Base-by-base conservation (phyloP, 306 rosid genomes). In the Prunus persica region DNA sequence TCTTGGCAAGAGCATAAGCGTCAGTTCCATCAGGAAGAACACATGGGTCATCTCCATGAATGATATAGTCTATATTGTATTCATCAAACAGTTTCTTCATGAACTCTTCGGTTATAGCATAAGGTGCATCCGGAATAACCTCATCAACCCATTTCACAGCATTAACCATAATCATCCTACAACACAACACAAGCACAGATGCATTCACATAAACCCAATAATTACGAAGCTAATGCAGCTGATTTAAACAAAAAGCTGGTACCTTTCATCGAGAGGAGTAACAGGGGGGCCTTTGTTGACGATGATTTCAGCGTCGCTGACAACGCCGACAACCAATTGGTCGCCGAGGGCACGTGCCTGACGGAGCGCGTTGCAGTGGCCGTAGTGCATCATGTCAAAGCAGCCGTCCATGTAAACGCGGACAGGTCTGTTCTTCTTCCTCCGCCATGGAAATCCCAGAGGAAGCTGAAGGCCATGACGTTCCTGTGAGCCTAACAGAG, bases 311-410 rank as follows among this genome's bases (percentile, higher is more conserved):
- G 84, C 71, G 81, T 84, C 91, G 76, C 91, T 87, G 57, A 87
- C 91, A 58, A 87, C 91, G 9, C 91, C 91, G 22, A 87, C 91
- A 28, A 87, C 87, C 76, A 87, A 73, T 66, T 87, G 84, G 64
- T 87, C 91, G 32, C 91, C 91, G 6, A 87, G 87, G 41, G 91
- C 88, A 61, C 91, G 86, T 28, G 91, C 91, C 88, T 87, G 91
- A 22, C 91, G 91, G 71, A 87, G 88, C 61, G 91, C 91, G 63
- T 87, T 87, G 85, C 91, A 87, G 79, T 87, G 91, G 74, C 91
- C 91, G 82, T 87, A 87, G 83, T 87, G 91, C 91, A 87, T 87
- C 91, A 87, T 87, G 73, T 87, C 91, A 54, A 87, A 87, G 81
- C 91, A 87, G 24, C 91, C 91, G 58, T 87, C 91, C 91, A 87